Base-by-base conservation (phyloP, 495 filamentous ascomycete genomes). In the Rhypophila decipiens region DNA sequence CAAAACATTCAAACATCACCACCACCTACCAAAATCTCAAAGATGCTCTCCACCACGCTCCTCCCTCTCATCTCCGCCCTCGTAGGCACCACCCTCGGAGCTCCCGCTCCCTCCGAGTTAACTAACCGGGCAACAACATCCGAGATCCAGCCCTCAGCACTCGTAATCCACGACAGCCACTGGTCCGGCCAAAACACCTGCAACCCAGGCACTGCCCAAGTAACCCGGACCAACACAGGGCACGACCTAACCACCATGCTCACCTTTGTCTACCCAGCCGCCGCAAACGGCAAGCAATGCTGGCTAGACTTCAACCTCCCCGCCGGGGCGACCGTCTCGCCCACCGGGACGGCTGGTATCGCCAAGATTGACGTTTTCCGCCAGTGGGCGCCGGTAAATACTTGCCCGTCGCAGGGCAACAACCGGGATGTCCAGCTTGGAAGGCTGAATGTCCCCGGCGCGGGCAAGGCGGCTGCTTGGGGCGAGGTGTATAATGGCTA, bases 211-310 rank as follows among this genome's bases (percentile, higher is more conserved):
- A 21, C 22, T 17, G 39, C 31, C 42, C 37, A 22, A 11, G 37
- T 49, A 21, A 39, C 17, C 42, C 42, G 39, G 10, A 18, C 35
- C 10, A 24, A 27, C 15, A 23, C 31, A 4, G 46, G 39, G 31
- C 49, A 50, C 31, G 31, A 43, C 37, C 8, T 41, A 19, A 51
- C 35, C 35, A 51, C 42, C 31, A 47, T 57, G 44, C 24, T 41
- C 36, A 52, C 46, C n/a, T 52, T 57, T 22, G 39, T 31, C 7
- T 52, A 49, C 46, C 53, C 53, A 2, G 17, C 46, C 17, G 51
- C 23, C 3, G 21, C 34, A 9, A 21, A 34, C 8, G 42, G 38
- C 31, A 23, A 31, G 13, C 22, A 39, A 4, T 57, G 53, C 49
- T 52, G 46, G 49, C 39, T 57, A 5, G 45, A 49, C 4, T 52